Evolutionary conservation across 495 filamentous ascomycete species (phyloP).

Genomic region (Tuber magnatum): DNA sequence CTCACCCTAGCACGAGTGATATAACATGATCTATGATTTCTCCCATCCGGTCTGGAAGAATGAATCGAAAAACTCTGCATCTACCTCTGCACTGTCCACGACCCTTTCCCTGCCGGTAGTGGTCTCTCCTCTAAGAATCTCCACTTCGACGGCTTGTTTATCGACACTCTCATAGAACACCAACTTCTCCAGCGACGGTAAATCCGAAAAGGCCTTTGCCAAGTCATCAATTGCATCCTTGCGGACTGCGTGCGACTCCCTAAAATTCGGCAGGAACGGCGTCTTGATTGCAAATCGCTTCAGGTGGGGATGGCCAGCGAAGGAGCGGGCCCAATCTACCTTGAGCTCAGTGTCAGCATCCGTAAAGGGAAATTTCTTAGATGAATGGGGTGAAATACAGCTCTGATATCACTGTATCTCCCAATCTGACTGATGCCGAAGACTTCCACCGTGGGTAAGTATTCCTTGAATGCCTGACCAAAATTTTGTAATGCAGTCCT

Average conservation of each 20-base stretch:
- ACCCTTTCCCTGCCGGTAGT: constrained; percentile 18
- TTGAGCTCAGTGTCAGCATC: constrained; percentile 9
- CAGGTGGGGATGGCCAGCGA: constrained; percentile 21
- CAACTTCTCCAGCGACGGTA: constrained; percentile 22
- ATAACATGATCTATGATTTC: constrained; percentile 1
- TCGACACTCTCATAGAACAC: constrained; percentile 22
- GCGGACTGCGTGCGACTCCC: constrained; percentile 5
- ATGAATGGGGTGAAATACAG: constrained; percentile 14
- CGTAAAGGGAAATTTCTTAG: not conserved
- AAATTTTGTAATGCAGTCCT: constrained; percentile 18
- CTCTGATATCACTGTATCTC: constrained; percentile 20
- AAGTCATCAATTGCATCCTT: constrained; percentile 18
- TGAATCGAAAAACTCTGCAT: constrained; percentile 25
- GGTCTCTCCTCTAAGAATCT: constrained; percentile 21
- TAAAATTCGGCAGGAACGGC: constrained; percentile 14
- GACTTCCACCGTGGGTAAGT: constrained; percentile 22
- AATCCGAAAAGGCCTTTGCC: constrained; percentile 13
- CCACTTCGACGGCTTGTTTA: constrained; percentile 17
- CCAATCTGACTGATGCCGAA: constrained; percentile 26
- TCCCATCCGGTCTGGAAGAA: constrained; percentile 35
- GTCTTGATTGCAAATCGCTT: constrained; percentile 23
- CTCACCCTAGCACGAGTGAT: not conserved
- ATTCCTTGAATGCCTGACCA: constrained; percentile 15
- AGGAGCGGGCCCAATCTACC: constrained; percentile 29
- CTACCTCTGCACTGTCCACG: constrained; percentile 16